Percentiles rank a stretch among this genome's conserved stretches.
These are phyloP conservation scores for Adiantum capillusveneris DNA, from an alignment of 75 land plant genomes.

Conservation along the genomic window DNA sequence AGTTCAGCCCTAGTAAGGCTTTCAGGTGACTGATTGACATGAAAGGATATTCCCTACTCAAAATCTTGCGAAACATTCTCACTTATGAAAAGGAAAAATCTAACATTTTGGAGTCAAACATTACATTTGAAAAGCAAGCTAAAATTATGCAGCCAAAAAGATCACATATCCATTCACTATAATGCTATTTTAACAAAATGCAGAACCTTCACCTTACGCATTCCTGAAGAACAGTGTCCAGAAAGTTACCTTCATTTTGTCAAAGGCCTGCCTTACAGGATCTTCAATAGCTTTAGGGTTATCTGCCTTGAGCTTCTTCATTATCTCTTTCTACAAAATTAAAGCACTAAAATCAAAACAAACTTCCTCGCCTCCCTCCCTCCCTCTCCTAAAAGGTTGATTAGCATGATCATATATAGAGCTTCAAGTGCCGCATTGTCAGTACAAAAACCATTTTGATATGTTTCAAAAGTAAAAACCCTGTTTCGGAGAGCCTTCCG, in stretches of 20 bases:
- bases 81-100: too few relatives aligned
- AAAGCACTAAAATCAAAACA: constrained; percentile 21
- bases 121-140: too few relatives aligned
- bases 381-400: background rate
- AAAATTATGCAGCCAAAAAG: too few relatives aligned
- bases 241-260: constrained; percentile 86
- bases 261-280: constrained; percentile 77
- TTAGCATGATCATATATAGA: background rate
- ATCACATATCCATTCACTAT: too few relatives aligned
- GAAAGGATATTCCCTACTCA: too few relatives aligned
- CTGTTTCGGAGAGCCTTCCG: background rate
- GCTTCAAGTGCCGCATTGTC: background rate
- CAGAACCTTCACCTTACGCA: background rate
- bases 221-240: background rate
- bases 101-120: too few relatives aligned
- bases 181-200: too few relatives aligned
- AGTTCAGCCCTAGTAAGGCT: too few relatives aligned
- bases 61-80: too few relatives aligned
- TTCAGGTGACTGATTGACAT: too few relatives aligned
- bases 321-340: constrained; percentile 13
- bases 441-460: background rate
- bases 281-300: constrained; percentile 16
- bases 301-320: background rate
- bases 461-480: background rate
- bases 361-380: too few relatives aligned